A percentile compares a stretch with the other conserved stretches of the same genome.
Evolutionary conservation across 2,329 filamentous ascomycete genomes (phyloP).

Genomic region (Plectosphaerella sp.): DNA sequence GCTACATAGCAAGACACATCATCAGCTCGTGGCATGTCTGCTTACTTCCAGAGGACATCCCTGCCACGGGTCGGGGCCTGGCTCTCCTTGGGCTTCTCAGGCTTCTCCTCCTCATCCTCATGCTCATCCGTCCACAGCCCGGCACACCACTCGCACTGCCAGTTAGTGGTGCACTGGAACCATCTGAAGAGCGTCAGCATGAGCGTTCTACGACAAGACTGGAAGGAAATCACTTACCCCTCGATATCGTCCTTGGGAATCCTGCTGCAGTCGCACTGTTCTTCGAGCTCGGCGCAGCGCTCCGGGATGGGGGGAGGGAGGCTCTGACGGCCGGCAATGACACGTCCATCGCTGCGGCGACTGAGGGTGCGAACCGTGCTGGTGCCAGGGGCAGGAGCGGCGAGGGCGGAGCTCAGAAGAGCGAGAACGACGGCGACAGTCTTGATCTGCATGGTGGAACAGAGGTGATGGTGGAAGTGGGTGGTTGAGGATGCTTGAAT

Average conservation of each 20-base stretch:
- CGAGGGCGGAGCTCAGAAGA: constrained; percentile 10
- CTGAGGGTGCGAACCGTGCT: neutral
- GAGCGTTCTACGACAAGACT: no score
- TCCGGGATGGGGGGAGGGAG: constrained; percentile 3
- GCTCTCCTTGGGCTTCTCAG: no score
- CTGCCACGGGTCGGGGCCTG: no score
- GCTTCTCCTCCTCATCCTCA: neutral
- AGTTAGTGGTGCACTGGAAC: constrained; percentile 28
- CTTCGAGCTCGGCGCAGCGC: constrained; percentile 3
- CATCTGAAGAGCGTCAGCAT: constrained; percentile 15
- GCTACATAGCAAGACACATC: no score
- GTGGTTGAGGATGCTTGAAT: no score
- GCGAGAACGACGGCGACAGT: neutral
- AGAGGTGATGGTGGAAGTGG: neutral
- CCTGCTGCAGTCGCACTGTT: constrained; percentile 19
- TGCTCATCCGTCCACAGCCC: neutral
- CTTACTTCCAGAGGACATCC: no score
- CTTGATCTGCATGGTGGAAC: neutral
- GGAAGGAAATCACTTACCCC: constrained; percentile 10
- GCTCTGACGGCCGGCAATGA: constrained; percentile 3
- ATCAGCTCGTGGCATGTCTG: no score
- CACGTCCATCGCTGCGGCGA: neutral
- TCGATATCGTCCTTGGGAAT: constrained; percentile 12
- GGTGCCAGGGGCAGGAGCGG: neutral
- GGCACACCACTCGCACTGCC: constrained; percentile 18